These are phyloP conservation scores for Inga leiocalycina DNA, from an alignment of 306 rosid species.

Conservation along the genomic window DNA sequence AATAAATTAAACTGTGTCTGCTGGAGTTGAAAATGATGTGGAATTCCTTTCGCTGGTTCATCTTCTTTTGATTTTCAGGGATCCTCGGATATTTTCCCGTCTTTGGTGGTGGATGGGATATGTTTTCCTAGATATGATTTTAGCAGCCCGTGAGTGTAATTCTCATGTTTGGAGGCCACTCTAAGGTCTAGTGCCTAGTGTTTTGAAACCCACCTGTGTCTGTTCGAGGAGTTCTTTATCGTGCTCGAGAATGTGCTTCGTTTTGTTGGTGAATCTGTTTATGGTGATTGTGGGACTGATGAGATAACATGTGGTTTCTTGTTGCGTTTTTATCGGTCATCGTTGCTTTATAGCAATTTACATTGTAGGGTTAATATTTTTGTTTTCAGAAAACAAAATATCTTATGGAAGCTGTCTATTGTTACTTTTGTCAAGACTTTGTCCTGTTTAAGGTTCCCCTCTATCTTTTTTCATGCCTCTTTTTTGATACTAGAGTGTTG, in stretches of 20 bases:
- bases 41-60: neutral
- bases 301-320: neutral
- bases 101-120: neutral
- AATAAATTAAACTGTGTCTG: neutral
- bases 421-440: neutral
- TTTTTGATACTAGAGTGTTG: neutral
- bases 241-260: conserved; percentile 17
- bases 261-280: conserved; percentile 6
- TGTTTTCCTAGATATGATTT: neutral
- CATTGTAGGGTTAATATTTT: neutral
- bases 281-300: conserved; percentile 1
- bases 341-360: neutral
- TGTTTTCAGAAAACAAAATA: neutral
- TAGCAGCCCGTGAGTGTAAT: neutral
- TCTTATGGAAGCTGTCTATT: neutral
- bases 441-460: neutral
- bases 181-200: neutral
- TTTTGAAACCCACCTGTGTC: neutral
- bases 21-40: conserved; percentile 12
- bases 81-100: neutral
- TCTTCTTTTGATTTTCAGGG: neutral
- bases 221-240: neutral
- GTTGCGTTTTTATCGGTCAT: neutral
- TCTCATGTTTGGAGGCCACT: conserved; percentile 8
- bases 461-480: neutral